These are phyloP conservation scores for Bretschneidera sinensis DNA, from an alignment of 345 rosid species.

Conservation along the genomic window DNA sequence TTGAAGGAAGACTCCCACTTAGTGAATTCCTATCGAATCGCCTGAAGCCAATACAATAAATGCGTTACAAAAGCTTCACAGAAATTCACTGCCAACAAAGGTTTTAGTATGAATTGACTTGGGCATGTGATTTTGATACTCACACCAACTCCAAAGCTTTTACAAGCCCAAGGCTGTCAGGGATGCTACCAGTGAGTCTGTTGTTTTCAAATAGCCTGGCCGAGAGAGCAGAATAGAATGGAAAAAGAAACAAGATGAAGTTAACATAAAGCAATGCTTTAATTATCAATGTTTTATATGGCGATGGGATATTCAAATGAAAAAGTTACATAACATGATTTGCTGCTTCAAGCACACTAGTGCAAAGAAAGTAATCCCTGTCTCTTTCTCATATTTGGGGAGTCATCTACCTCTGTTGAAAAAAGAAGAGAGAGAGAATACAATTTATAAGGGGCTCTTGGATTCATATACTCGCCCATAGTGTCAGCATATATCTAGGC, in stretches of 20 bases:
- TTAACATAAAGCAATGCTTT: not conserved
- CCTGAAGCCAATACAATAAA: constrained; percentile 33
- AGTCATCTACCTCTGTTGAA: too few species aligned
- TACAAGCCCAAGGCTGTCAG: constrained; percentile 62
- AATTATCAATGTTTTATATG: not conserved
- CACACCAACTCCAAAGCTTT: constrained; percentile 55
- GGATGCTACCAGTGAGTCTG: constrained; percentile 51
- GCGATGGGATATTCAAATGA: not conserved
- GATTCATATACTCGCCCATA: not conserved
- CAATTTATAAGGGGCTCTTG: too few species aligned
- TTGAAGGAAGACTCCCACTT: constrained; percentile 46
- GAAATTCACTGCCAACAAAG: not conserved
- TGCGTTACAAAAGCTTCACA: not conserved
- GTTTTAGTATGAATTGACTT: not conserved
- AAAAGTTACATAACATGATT: not conserved
- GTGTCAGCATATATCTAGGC: too few species aligned
- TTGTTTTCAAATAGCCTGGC: constrained; percentile 76
- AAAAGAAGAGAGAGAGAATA: too few species aligned
- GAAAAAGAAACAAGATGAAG: not conserved
- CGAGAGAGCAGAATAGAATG: not conserved
- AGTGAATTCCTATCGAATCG: constrained; percentile 70
- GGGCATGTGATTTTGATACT: too few species aligned
- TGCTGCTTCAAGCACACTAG: too few species aligned
- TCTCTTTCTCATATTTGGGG: too few species aligned
- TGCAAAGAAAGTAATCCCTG: too few species aligned